A percentile compares a stretch with the other conserved stretches of the same genome.
Evolutionary conservation across 2,329 filamentous ascomycete species (phyloP).

Genomic region (Alternaria consortialis): DNA sequence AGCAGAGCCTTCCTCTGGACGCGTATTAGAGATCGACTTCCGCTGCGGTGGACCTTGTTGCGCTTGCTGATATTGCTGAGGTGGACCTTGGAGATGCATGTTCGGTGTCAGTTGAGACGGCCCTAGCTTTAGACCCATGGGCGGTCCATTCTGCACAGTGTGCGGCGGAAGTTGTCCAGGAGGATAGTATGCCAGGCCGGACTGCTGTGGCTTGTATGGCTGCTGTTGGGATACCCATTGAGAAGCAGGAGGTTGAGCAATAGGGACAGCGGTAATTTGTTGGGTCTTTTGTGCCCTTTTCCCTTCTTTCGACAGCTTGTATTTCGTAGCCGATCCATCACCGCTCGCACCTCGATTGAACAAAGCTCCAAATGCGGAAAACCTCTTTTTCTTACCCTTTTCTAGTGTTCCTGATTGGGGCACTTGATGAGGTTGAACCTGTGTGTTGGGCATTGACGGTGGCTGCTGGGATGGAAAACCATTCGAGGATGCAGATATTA

Average conservation of each 20-base stretch:
- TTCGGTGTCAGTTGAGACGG: constrained; percentile 24
- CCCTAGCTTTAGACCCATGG: constrained; percentile 20
- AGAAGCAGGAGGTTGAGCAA: constrained; percentile 16
- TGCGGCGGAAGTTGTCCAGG: constrained; percentile 24
- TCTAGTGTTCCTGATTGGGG: constrained; percentile 31
- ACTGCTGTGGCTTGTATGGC: constrained; percentile 27
- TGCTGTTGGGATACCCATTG: constrained; percentile 33
- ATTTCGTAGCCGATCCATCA: constrained; percentile 36
- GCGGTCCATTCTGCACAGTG: constrained; percentile 30
- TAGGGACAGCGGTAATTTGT: constrained; percentile 30
- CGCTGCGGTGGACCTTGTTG: constrained; percentile 16
- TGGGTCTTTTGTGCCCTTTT: constrained; percentile 48
- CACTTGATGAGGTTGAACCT: constrained; percentile 24
- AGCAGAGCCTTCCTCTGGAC: constrained; percentile 30
- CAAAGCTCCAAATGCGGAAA: constrained; percentile 55
- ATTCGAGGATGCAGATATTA: constrained; percentile 31
- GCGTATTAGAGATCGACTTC: constrained; percentile 11
- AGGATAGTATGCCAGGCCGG: constrained; percentile 25
- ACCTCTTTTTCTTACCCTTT: constrained; percentile 54
- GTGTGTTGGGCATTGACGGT: constrained; percentile 14
- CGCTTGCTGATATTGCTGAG: constrained; percentile 20
- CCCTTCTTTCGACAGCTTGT: constrained; percentile 50
- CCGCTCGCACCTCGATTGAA: constrained; percentile 52
- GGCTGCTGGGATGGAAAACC: constrained; percentile 36
- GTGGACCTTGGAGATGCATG: constrained; percentile 21